Evolutionary conservation across 2,329 filamentous ascomycete species (phyloP).

Genomic region (Fusarium newnesense): DNA sequence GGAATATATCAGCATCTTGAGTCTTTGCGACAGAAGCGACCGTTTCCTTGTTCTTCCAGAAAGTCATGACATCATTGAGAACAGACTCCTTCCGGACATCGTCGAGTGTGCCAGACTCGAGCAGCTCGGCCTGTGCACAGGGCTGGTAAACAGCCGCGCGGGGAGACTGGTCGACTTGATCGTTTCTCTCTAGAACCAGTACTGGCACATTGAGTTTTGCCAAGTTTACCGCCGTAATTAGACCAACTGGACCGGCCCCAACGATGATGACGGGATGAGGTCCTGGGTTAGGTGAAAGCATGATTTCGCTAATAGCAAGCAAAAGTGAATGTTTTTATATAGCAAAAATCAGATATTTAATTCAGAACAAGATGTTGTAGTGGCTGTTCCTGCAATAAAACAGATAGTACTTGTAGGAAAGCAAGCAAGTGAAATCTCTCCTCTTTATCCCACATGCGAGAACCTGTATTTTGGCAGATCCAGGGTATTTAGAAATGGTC

Average conservation of each 20-base stretch:
- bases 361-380: no score
- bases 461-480: not conserved
- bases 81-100: not conserved
- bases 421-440: not conserved
- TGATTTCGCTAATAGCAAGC: no score
- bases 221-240: not conserved
- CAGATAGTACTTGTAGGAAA: not conserved
- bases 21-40: not conserved
- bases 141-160: not conserved
- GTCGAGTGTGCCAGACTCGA: not conserved
- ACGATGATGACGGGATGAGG: not conserved
- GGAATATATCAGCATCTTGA: not conserved
- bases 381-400: no score
- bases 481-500: not conserved
- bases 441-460: not conserved
- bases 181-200: not conserved
- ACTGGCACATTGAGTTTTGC: not conserved
- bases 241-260: not conserved
- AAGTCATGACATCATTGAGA: not conserved
- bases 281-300: not conserved
- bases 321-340: not conserved
- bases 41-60: not conserved
- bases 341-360: fast-evolving
- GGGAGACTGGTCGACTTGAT: not conserved
- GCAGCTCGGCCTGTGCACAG: not conserved